These are phyloP conservation scores for Bromus sterilis DNA, from an alignment of 176 grass and related monocot genomes.

Conservation along the genomic window DNA sequence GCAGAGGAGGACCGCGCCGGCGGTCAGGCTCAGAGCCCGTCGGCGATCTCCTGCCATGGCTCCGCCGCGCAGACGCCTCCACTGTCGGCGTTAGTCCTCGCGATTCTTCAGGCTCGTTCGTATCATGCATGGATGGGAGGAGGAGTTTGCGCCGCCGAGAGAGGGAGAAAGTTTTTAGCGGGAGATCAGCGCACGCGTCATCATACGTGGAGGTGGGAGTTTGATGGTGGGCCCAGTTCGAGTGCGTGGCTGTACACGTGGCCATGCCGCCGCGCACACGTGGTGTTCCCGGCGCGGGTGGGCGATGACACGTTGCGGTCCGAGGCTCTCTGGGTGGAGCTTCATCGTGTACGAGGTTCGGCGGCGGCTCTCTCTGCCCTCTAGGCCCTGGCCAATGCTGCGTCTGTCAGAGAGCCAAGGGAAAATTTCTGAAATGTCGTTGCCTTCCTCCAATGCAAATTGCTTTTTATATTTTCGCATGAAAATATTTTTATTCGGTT, in stretches of 20 bases:
- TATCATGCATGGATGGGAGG: background rate
- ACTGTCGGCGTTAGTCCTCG: background rate
- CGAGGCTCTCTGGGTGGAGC: too few species aligned
- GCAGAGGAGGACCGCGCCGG: constrained; percentile 5
- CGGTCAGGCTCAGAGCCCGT: background rate
- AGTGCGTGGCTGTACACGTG: background rate
- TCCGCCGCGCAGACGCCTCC: background rate
- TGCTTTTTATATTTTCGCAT: too few species aligned
- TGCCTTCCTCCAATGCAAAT: too few species aligned
- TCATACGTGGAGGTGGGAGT: background rate
- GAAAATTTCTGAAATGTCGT: background rate
- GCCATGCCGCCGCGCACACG: background rate
- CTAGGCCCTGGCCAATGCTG: background rate
- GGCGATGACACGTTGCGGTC: background rate
- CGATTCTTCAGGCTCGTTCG: background rate
- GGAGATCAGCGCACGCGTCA: background rate
- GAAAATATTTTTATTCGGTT: too few species aligned
- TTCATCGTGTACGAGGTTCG: background rate
- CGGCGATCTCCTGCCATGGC: background rate
- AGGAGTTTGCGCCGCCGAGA: too few species aligned
- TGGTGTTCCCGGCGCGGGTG: background rate
- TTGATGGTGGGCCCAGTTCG: background rate
- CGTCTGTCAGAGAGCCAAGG: background rate
- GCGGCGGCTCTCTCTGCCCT: background rate
- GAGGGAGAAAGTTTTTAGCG: background rate